Percentiles rank a stretch among this genome's conserved stretches.
These are phyloP conservation scores for Peronospora belbahrii DNA, from an alignment of 352 stramenopile species.

Conservation along the genomic window DNA sequence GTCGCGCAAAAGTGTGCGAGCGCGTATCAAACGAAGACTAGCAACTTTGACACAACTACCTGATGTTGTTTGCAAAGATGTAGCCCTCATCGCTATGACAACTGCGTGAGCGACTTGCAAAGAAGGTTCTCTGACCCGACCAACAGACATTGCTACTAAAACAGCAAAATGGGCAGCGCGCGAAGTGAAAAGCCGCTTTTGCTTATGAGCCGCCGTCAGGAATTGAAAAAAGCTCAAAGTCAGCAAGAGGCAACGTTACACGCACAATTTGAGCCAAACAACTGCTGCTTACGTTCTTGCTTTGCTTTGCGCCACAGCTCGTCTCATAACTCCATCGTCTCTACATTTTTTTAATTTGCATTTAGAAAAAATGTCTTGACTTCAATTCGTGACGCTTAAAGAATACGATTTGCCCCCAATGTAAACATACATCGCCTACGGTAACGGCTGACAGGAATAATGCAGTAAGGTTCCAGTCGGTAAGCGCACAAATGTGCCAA, in stretches of 20 bases:
- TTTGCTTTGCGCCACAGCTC: conserved; percentile 32
- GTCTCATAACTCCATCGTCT: conserved; percentile 41
- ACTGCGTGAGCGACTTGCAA: conserved; percentile 7
- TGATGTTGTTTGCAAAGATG: too few species aligned
- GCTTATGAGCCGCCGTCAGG: conserved; percentile 23
- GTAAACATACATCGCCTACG: conserved; percentile 11
- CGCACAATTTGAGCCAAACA: conserved; percentile 35
- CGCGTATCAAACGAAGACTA: conserved; percentile 54
- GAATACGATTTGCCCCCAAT: conserved; percentile 31
- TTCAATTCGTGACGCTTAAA: conserved; percentile 40
- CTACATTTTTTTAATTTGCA: conserved; percentile 34
- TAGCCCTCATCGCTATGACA: too few species aligned
- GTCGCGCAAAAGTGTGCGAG: conserved; percentile 42
- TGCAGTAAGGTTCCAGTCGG: conserved; percentile 53
- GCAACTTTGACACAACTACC: conserved; percentile 44
- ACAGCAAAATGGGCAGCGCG: conserved; percentile 53
- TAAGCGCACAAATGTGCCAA: conserved; percentile 64
- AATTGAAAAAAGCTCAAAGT: conserved; percentile 36
- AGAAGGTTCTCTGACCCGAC: conserved; percentile 40
- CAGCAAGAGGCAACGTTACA: conserved; percentile 32
- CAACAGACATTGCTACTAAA: conserved; percentile 65
- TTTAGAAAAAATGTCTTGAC: conserved; percentile 67
- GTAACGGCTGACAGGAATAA: conserved; percentile 61
- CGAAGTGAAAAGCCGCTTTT: conserved; percentile 57
- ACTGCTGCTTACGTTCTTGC: conserved; percentile 40